Conservation (phyloP, 2,329 filamentous ascomycete species). For the Lasiodiplodia citricola region DNA sequence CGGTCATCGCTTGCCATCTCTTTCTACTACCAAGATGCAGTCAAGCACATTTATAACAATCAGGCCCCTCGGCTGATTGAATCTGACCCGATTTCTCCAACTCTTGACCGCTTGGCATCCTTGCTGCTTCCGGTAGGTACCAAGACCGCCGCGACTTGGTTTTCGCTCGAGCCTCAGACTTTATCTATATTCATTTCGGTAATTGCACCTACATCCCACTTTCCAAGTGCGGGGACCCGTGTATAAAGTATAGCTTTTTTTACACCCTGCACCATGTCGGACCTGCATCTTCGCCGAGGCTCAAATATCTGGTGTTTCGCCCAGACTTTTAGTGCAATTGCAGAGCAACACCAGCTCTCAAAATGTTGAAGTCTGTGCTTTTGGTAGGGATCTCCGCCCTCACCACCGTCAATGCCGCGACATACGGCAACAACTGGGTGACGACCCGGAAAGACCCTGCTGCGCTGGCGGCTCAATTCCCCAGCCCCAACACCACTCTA, state of each 20-base stretch:
- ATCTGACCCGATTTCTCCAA: not conserved
- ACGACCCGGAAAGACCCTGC: constrained; percentile 36
- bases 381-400: not conserved
- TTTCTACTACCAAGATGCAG: not conserved
- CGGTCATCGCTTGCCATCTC: not conserved
- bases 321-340: not conserved
- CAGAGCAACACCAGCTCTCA: not conserved
- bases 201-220: not conserved
- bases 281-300: not conserved
- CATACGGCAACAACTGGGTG: constrained; percentile 42
- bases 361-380: not conserved
- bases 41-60: not conserved
- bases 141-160: constrained; percentile 6
- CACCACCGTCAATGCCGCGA: not conserved
- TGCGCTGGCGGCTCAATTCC: constrained; percentile 42
- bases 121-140: constrained; percentile 7
- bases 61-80: not conserved
- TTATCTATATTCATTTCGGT: not conserved
- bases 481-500: constrained; percentile 38
- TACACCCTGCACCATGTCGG: not conserved
- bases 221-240: not conserved
- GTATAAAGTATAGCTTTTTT: not conserved
- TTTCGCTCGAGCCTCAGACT: not conserved
- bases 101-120: constrained; percentile 17
- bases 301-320: not conserved